Conservation (phyloP, 2,329 filamentous ascomycete genomes). For the Xylaria multiplex region DNA sequence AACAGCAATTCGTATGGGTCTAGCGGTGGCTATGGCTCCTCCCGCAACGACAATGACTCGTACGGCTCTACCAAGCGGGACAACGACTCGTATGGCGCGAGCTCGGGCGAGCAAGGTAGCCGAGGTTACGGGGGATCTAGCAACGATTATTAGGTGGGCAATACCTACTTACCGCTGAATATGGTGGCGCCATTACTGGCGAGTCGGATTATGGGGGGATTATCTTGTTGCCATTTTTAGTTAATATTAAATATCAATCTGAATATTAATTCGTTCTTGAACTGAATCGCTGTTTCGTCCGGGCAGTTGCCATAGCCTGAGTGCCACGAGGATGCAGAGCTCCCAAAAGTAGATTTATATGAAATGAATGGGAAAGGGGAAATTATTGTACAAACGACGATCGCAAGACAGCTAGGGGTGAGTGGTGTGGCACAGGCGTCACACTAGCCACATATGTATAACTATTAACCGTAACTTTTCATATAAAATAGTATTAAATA, state of each 20-base stretch:
- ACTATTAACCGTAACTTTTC: too few species aligned
- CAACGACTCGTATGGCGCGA: conserved; percentile 23
- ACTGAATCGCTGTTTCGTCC: background rate
- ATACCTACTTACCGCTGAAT: too few species aligned
- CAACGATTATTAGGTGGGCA: conserved; percentile 40
- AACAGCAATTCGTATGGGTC: conserved; percentile 18
- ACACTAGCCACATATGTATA: too few species aligned
- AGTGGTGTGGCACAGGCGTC: too few species aligned
- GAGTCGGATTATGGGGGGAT: conserved; percentile 18
- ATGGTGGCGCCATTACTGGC: background rate
- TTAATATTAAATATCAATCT: conserved; percentile 3
- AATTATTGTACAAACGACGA: too few species aligned
- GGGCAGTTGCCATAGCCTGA: background rate
- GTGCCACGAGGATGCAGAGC: too few species aligned
- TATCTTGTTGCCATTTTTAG: background rate
- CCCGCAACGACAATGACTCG: conserved; percentile 27
- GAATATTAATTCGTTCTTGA: background rate
- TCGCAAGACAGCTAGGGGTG: too few species aligned
- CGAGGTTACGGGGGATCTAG: conserved; percentile 29
- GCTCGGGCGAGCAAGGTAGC: conserved; percentile 23
- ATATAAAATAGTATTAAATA: too few species aligned
- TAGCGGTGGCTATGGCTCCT: conserved; percentile 11
- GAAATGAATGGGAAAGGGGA: too few species aligned
- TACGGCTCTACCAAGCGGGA: conserved; percentile 18
- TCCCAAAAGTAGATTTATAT: too few species aligned